These are phyloP conservation scores for Arachnopeziza araneosa DNA, from an alignment of 2,329 filamentous ascomycete genomes.

Conservation along the genomic window DNA sequence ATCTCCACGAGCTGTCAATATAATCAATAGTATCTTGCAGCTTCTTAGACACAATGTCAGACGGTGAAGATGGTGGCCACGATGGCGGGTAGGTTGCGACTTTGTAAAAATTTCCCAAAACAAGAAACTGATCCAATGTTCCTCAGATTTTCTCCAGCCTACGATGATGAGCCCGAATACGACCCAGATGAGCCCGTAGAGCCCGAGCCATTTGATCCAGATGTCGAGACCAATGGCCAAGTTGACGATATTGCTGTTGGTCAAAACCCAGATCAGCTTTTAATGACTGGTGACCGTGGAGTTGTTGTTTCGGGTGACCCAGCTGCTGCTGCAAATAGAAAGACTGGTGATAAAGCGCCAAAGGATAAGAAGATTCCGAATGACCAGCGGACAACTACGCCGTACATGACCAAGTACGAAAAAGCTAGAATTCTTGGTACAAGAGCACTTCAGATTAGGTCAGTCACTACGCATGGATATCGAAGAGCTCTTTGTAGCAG, in stretches of 20 bases:
- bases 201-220: constrained; percentile 49
- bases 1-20: not conserved
- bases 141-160: constrained; percentile 13
- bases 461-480: constrained; percentile 28
- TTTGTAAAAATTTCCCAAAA: not conserved
- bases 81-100: not conserved
- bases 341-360: constrained; percentile 49
- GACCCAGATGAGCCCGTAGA: constrained; percentile 51
- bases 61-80: not conserved
- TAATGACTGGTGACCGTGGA: constrained; percentile 29
- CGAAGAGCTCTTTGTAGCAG: not conserved
- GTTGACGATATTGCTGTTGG: constrained; percentile 49
- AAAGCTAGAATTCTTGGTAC: constrained; percentile 89
- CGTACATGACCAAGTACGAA: constrained; percentile 99
- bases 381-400: constrained; percentile 84
- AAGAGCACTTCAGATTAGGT: constrained; percentile 93
- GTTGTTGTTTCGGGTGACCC: constrained; percentile 58
- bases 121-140: not conserved
- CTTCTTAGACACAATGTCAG: not conserved
- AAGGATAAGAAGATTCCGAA: constrained; percentile 87
- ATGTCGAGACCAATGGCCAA: constrained; percentile 46
- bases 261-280: constrained; percentile 45
- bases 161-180: constrained; percentile 61
- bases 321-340: constrained; percentile 51
- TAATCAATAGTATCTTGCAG: not conserved